Percentiles rank a stretch among this genome's conserved stretches.
phyloP scores from a whole-genome alignment of 2,329 filamentous ascomycete genomes.

The Trichoderma gracile region DNA sequence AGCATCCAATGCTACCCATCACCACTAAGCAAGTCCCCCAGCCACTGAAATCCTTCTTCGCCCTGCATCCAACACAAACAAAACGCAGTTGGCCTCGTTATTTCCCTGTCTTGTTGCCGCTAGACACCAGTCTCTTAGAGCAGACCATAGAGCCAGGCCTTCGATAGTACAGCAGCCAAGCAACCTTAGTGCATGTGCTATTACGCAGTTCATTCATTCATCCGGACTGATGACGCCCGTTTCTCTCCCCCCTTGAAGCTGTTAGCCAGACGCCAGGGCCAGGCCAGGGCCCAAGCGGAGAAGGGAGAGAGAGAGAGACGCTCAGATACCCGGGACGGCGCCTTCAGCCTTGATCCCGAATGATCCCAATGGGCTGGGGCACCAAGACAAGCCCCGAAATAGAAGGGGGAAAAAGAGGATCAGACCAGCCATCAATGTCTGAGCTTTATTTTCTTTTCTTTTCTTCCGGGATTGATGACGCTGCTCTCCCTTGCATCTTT shows the following conservation, averaged over 20 bases:
- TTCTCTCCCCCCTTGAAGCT: too few relatives aligned
- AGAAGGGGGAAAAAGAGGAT: neutral
- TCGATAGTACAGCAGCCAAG: too few relatives aligned
- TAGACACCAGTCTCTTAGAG: neutral
- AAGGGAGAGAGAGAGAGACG: neutral
- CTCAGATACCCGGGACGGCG: conserved; percentile 1
- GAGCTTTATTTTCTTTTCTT: neutral
- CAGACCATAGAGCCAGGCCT: too few relatives aligned
- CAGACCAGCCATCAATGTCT: neutral
- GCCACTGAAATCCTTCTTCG: conserved; percentile 21
- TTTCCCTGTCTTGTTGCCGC: neutral
- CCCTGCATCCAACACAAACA: neutral
- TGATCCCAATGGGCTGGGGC: neutral
- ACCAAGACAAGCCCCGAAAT: neutral
- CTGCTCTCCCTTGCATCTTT: neutral
- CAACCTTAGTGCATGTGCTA: too few relatives aligned
- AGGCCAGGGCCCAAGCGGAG: neutral
- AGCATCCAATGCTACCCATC: neutral
- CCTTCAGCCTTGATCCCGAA: conserved; percentile 10
- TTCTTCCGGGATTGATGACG: neutral
- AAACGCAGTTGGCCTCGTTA: conserved; percentile 1
- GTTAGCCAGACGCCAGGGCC: neutral
- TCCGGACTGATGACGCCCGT: too few relatives aligned
- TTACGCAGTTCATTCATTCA: too few relatives aligned
- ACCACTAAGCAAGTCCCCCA: neutral